A percentile compares a stretch with the other conserved stretches of the same genome.
Evolutionary conservation across 495 filamentous ascomycete species (phyloP).

Genomic region (Penicillium macrosclerotiorum): DNA sequence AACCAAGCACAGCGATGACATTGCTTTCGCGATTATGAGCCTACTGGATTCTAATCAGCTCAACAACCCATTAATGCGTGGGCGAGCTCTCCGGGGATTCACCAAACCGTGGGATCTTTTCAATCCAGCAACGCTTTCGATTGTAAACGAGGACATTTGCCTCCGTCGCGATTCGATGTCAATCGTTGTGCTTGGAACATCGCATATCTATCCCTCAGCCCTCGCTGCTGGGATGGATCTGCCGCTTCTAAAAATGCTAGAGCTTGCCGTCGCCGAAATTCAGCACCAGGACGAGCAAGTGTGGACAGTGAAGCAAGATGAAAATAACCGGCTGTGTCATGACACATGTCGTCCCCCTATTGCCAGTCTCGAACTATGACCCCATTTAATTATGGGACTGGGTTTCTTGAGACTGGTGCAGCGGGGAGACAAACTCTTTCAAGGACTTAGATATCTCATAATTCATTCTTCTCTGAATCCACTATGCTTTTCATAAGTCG

Average conservation of each 20-base stretch:
- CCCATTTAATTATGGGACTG: constrained; percentile 54
- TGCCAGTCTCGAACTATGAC: constrained; percentile 44
- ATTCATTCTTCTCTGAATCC: too few relatives aligned
- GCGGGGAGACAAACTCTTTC: constrained; percentile 40
- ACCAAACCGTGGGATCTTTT: not conserved
- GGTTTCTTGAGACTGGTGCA: constrained; percentile 42
- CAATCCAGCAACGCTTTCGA: not conserved
- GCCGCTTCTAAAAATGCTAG: constrained; percentile 63
- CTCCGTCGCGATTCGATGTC: too few relatives aligned
- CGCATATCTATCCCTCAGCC: not conserved
- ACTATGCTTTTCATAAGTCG: too few relatives aligned
- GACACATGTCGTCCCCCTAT: constrained; percentile 38
- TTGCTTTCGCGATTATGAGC: not conserved
- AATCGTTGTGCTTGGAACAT: constrained; percentile 2
- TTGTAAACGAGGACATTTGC: too few relatives aligned
- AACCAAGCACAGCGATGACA: not conserved
- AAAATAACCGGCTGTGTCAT: constrained; percentile 29
- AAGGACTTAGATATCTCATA: constrained; percentile 10
- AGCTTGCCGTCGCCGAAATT: constrained; percentile 60
- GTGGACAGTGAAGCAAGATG: constrained; percentile 68
- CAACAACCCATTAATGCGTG: constrained; percentile 20
- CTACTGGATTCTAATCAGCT: constrained; percentile 1
- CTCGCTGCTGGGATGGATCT: constrained; percentile 3
- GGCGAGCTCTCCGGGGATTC: too few relatives aligned
- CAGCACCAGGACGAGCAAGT: constrained; percentile 56